A percentile compares a stretch with the other conserved stretches of the same genome.
Conservation (phyloP, 345 rosid genomes). For the Gossypium bickii region DNA sequence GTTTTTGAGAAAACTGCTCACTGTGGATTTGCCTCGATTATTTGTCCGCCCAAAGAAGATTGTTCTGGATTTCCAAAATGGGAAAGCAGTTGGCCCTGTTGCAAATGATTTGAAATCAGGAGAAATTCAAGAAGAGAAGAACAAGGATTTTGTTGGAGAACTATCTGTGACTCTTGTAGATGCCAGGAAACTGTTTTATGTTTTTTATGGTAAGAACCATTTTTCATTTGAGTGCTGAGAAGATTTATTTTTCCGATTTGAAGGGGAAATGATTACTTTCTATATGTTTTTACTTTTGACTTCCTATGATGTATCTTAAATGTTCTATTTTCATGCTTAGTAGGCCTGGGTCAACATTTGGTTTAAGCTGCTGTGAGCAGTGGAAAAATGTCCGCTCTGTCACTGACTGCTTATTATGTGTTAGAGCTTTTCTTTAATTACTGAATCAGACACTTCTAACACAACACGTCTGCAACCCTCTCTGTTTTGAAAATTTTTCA, state of each 20-base stretch:
- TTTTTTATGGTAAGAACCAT: constrained; percentile 55
- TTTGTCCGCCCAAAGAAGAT: constrained; percentile 98
- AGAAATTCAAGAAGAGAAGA: constrained; percentile 74
- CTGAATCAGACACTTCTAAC: background rate
- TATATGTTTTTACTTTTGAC: background rate
- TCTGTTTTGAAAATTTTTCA: background rate
- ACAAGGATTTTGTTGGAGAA: constrained; percentile 88
- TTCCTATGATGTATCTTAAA: background rate
- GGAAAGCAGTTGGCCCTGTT: constrained; percentile 88
- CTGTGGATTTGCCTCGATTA: constrained; percentile 85
- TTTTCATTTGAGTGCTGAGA: background rate
- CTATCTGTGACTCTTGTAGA: constrained; percentile 91
- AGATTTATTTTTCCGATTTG: background rate
- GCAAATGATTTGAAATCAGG: constrained; percentile 62
- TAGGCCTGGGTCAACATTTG: background rate
- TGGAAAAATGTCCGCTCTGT: background rate
- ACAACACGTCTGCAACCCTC: background rate
- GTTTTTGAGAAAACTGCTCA: constrained; percentile 90
- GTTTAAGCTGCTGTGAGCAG: background rate
- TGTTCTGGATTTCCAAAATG: constrained; percentile 93
- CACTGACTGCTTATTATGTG: background rate
- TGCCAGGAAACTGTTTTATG: constrained; percentile 79
- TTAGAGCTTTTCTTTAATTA: background rate
- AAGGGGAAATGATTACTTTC: background rate
- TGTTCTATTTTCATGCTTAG: background rate